These are phyloP conservation scores for Sungouiella blattae DNA, from an alignment of 805 yeast species.

Conservation along the genomic window DNA sequence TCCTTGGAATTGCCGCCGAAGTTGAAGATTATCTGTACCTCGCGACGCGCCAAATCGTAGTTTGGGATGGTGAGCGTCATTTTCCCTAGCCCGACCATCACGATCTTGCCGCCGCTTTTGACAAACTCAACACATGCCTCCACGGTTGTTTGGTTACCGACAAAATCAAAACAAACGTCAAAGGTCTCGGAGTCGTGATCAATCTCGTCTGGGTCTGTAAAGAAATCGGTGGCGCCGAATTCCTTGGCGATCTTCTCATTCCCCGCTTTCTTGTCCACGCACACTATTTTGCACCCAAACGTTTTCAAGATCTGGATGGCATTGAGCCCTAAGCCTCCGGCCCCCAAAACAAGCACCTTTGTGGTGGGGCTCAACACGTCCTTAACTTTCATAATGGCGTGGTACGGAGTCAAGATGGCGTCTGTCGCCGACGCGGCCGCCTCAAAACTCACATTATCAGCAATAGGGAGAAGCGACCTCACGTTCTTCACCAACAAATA, in stretches of 20 bases:
- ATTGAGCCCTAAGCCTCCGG: constrained; percentile 43
- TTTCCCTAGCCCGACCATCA: constrained; percentile 43
- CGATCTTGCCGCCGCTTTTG: constrained; percentile 33
- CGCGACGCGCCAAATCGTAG: constrained; percentile 38
- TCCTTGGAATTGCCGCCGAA: constrained; percentile 46
- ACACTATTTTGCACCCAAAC: constrained; percentile 32
- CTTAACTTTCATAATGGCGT: constrained; percentile 36
- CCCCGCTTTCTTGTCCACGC: constrained; percentile 23
- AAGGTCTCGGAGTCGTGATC: constrained; percentile 30
- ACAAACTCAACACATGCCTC: constrained; percentile 28
- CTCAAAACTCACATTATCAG: constrained; percentile 36
- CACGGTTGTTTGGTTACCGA: constrained; percentile 30
- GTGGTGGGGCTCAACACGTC: constrained; percentile 26
- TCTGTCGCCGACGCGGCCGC: constrained; percentile 42
- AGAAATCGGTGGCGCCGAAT: constrained; percentile 42
- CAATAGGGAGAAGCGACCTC: constrained; percentile 34
- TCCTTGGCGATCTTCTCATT: constrained; percentile 22
- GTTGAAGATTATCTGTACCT: constrained; percentile 35
- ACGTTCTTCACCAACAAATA: constrained; percentile 35
- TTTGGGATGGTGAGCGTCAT: constrained; percentile 27
- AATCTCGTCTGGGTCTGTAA: constrained; percentile 25
- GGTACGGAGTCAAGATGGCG: constrained; percentile 42
- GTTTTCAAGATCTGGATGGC: constrained; percentile 37
- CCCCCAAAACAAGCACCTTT: constrained; percentile 37
- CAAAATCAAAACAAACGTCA: constrained; percentile 35